These are phyloP conservation scores for Cyphellophora europaea DNA, from an alignment of 2,329 filamentous ascomycete genomes.

Conservation along the genomic window DNA sequence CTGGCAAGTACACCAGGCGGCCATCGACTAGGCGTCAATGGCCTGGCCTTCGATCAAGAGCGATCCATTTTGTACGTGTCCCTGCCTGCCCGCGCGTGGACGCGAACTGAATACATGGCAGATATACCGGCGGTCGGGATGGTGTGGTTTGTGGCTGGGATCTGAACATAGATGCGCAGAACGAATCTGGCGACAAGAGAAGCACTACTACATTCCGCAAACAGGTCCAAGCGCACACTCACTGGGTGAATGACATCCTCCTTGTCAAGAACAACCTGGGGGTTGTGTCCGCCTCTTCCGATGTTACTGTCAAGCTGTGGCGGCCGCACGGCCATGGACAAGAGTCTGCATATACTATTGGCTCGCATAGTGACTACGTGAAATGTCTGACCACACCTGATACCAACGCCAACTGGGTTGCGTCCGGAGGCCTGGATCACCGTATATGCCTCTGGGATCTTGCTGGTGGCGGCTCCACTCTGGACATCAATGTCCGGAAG, in stretches of 20 bases:
- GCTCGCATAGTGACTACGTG: slow-evolving; percentile 90
- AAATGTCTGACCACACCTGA: slow-evolving; percentile 81
- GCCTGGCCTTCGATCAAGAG: slow-evolving; percentile 73
- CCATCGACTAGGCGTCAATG: slow-evolving; percentile 90
- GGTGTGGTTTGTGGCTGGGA: slow-evolving; percentile 96
- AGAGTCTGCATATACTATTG: slow-evolving; percentile 62
- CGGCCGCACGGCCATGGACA: slow-evolving; percentile 57
- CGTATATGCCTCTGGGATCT: slow-evolving; percentile 93
- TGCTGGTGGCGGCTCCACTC: slow-evolving; percentile 71
- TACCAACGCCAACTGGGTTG: slow-evolving; percentile 69
- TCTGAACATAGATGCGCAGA: slow-evolving; percentile 58
- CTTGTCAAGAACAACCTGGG: slow-evolving; percentile 69
- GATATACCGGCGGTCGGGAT: slow-evolving; percentile 92
- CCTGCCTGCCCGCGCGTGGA: slow-evolving; percentile 5
- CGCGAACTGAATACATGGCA: slow-evolving; percentile 29
- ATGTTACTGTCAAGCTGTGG: slow-evolving; percentile 89
- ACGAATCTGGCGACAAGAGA: slow-evolving; percentile 20
- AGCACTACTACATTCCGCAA: slow-evolving; percentile 45
- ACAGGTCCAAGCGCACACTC: slow-evolving; percentile 74
- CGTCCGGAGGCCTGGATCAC: slow-evolving; percentile 85
- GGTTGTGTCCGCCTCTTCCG: slow-evolving; percentile 84
- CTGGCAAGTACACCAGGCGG: slow-evolving; percentile 68
- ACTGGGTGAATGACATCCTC: slow-evolving; percentile 92
- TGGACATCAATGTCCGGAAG: slow-evolving; percentile 69
- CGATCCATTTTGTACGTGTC: slow-evolving; percentile 72